Evolutionary conservation across 2,329 filamentous ascomycete species (phyloP).

Genomic region (Fonsecaea multimorphosa): DNA sequence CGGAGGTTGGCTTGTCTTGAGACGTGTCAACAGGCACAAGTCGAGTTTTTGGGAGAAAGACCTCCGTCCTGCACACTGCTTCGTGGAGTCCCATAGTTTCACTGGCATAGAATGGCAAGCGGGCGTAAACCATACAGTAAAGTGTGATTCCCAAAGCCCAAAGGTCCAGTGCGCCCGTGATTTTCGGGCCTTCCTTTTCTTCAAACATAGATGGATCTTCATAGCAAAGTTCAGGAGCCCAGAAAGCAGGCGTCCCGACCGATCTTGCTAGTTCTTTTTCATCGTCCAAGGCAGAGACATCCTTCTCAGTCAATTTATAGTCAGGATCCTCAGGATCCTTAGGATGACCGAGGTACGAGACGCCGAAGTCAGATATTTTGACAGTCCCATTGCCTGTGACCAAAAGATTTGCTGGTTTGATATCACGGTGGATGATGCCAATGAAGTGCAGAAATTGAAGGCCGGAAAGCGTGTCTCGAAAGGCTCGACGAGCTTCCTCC

Average conservation of each 20-base stretch:
- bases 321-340: constrained; percentile 77
- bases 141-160: constrained; percentile 97
- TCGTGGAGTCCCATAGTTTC: constrained; percentile 92
- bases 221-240: constrained; percentile 93
- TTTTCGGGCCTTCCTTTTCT: constrained; percentile 64
- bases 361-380: constrained; percentile 98
- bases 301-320: constrained; percentile 76
- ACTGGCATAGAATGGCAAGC: constrained; percentile 83
- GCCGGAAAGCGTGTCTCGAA: constrained; percentile 90
- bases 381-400: constrained; percentile 84
- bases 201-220: constrained; percentile 68
- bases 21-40: constrained; percentile 70
- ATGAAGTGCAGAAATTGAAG: constrained; percentile 94
- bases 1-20: constrained; percentile 30
- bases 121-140: constrained; percentile 92
- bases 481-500: constrained; percentile 78
- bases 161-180: constrained; percentile 93
- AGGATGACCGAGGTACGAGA: constrained; percentile 92
- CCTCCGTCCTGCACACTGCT: constrained; percentile 89
- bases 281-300: constrained; percentile 86
- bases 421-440: constrained; percentile 98
- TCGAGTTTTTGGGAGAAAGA: constrained; percentile 82
- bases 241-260: constrained; percentile 96
- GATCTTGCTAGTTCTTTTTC: constrained; percentile 97
- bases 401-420: constrained; percentile 95